Base-by-base conservation (phyloP, 148 eudicot genomes). In the Vaccinium vitisidaea region DNA sequence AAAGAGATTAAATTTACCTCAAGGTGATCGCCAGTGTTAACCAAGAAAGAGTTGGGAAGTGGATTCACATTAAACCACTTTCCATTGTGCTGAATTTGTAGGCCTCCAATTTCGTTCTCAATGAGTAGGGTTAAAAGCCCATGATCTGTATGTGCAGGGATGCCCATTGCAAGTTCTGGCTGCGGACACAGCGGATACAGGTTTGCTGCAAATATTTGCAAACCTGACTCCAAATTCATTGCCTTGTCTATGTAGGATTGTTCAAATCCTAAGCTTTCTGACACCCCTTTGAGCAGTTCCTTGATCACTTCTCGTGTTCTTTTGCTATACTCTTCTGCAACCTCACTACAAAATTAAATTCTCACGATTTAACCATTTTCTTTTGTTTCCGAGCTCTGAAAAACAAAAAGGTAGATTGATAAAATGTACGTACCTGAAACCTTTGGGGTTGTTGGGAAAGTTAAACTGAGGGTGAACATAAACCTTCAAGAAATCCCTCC, bases 111-210 rank as follows among this genome's bases (percentile, higher is more conserved):
- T 43, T 43, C 46, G 0, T 43, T 43, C 46, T 43, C 46, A 43
- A 43, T 43, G 46, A 43, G 46, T 43, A 43, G 46, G 46, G 46
- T 43, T 43, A 43, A 4, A 5, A 43, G 46, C 0, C 46, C 46
- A 43, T 43, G 46, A 50, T 91, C 93, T 0, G 93, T 85, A 80
- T 91, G 93, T 11, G 93, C 87, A 2, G 88, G 87, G 48, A 91
- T 18, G 2, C 69, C 69, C 23, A 61, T 61, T 61, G 69, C 69
- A 61, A 61, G 69, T 21, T 61, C 69, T 46, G 91, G 90, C 48
- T 88, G 87, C 2, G 91, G 93, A 77, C 93, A 91, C 1, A 83
- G 84, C 1, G 93, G 93, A 79, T 91, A 91, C 11, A 58, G 79
- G 71, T 91, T 91, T 6, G 74, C 88, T 4, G 70, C 79, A 61